These are phyloP conservation scores for Prunella vulgaris DNA, from an alignment of 257 asterid species.

Conservation along the genomic window DNA sequence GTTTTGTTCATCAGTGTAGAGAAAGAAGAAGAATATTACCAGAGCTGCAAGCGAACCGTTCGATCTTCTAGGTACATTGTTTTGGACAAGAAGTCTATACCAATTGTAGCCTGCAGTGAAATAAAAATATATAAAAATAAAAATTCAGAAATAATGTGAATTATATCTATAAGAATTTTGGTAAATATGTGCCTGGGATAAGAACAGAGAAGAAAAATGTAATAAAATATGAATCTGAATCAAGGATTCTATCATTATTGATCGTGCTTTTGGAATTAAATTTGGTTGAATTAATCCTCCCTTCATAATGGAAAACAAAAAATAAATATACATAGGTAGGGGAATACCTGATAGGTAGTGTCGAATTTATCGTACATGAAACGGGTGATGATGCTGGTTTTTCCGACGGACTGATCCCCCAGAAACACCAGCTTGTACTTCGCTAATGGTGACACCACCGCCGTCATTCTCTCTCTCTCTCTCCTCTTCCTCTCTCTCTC, in stretches of 20 bases:
- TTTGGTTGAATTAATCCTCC: too few relatives aligned
- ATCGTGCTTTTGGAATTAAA: neutral
- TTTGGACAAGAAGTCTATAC: constrained; percentile 56
- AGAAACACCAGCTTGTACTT: constrained; percentile 43
- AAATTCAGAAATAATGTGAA: neutral
- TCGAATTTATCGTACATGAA: constrained; percentile 47
- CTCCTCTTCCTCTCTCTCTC: neutral
- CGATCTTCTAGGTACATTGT: constrained; percentile 72
- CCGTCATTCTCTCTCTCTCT: constrained; percentile 23
- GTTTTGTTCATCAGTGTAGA: neutral
- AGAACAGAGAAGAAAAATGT: neutral
- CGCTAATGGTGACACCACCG: constrained; percentile 38
- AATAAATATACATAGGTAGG: neutral
- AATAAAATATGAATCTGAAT: neutral
- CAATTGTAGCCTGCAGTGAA: constrained; percentile 46
- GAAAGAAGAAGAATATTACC: constrained; percentile 23
- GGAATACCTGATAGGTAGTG: constrained; percentile 35
- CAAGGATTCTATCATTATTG: neutral
- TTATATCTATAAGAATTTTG: neutral
- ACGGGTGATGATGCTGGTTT: constrained; percentile 45
- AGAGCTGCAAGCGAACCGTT: constrained; percentile 56
- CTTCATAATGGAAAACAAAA: neutral
- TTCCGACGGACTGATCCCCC: constrained; percentile 47
- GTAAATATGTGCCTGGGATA: neutral
- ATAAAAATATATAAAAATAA: neutral